Base-by-base conservation (phyloP, 805 yeast species). In the Wilhelminamyces savonicus region DNA sequence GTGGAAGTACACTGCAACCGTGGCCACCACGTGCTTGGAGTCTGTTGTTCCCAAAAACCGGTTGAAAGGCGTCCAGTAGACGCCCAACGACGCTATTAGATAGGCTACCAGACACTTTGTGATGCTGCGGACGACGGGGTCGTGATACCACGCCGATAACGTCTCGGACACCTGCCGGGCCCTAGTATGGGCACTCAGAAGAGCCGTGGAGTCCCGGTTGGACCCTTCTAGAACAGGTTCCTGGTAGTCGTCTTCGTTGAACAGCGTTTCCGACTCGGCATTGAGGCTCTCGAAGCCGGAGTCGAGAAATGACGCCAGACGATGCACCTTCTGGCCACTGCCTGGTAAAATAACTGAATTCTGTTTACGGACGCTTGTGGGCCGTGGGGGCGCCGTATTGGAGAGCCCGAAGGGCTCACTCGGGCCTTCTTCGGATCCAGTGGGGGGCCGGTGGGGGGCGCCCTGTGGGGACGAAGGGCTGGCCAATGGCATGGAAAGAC, bases 1-100 rank as follows among this genome's bases (percentile, higher is more conserved):
- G 47, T 84, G 92, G 61, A 85, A 84, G 52, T 85, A 85, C 2
- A 84, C 92, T 1, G 84, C 81, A 7, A 80, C 80, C 0, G 94
- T 85, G 22, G 94, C 86, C 3, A 81, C 77, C 39, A 82, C 70
- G 59, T 84, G 95, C 50, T 84, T 84, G 8, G 82, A 75, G 53
- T 82, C 88, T 16, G 82, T 67, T 21, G 56, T 50, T 0, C 94
- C 94, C 24, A 82, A 48, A 2, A 75, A 36, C 12, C 52, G 43
- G 8, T 77, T 66, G 26, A 78, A 56, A 1, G 70, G 57, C 1
- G 66, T 46, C 41, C 66, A 67, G 50, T 79, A 82, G 12, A 84
- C 92, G 1, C 78, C 83, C 33, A 82, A 46, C 0, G 94, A 79
- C 1, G 87, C 90, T 1, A 83, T 35, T 7, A 79, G 57, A 47